Percentiles rank a stretch among this genome's conserved stretches.
Conservation (phyloP, 1,284 basidiomycete genomes). For the Amylostereum chailletii region DNA sequence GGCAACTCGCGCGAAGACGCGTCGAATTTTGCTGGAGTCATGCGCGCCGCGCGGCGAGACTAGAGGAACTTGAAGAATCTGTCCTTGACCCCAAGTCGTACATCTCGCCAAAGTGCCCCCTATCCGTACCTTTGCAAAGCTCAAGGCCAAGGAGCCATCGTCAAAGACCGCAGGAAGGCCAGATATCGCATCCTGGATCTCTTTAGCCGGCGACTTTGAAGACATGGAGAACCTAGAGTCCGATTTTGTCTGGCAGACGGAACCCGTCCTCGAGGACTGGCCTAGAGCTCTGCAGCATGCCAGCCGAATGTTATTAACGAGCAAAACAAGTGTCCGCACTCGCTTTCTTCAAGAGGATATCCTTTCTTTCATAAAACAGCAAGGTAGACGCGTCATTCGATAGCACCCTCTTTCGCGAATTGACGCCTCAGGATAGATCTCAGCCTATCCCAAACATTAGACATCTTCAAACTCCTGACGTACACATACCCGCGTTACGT, state of each 20-base stretch:
- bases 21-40: neutral
- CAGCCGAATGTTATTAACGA: conserved; percentile 36
- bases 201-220: conserved; percentile 18
- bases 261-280: conserved; percentile 48
- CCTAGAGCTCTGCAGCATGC: conserved; percentile 42
- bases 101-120: conserved; percentile 9
- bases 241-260: conserved; percentile 37
- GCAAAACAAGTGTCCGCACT: conserved; percentile 46
- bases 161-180: conserved; percentile 17
- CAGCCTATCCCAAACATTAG: conserved; percentile 52
- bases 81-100: neutral
- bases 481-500: conserved; percentile 72
- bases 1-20: neutral
- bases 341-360: conserved; percentile 57
- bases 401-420: neutral
- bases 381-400: conserved; percentile 33
- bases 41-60: neutral
- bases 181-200: conserved; percentile 32
- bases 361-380: conserved; percentile 46
- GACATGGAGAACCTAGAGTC: conserved; percentile 17
- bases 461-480: conserved; percentile 67
- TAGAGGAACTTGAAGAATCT: neutral
- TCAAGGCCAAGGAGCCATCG: conserved; percentile 15
- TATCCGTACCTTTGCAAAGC: conserved; percentile 14
- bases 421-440: conserved; percentile 38